These are phyloP conservation scores for Thraustochytrium sp. DNA, from an alignment of 352 stramenopile genomes.

Conservation along the genomic window DNA sequence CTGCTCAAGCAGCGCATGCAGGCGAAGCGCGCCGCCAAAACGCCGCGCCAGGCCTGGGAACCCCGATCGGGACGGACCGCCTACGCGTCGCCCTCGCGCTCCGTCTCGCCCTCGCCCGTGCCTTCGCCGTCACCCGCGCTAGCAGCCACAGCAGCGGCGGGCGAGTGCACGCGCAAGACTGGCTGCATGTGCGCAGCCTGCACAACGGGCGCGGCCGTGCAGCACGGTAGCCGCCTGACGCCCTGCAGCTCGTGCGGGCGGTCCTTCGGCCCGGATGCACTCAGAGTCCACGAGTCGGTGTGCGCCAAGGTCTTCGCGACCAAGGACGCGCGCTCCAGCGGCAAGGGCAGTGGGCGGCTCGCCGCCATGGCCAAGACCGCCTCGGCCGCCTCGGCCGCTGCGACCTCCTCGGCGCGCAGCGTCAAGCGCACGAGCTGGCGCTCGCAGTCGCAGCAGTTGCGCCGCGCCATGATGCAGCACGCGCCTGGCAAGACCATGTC, in stretches of 20 bases:
- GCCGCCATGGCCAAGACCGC: not conserved
- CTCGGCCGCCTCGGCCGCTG: too few relatives aligned
- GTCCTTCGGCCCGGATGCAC: not conserved
- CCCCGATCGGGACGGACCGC: not conserved
- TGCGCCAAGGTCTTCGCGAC: not conserved
- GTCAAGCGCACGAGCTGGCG: conserved; percentile 19
- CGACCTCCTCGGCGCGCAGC: too few relatives aligned
- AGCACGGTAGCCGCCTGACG: not conserved
- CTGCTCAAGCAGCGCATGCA: conserved; percentile 3
- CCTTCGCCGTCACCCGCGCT: not conserved
- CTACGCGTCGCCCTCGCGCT: not conserved
- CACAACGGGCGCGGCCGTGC: not conserved
- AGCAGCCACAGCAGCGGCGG: not conserved
- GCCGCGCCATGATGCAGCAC: not conserved
- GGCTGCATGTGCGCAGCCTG: not conserved
- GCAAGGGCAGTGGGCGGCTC: not conserved
- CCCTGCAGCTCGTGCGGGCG: not conserved
- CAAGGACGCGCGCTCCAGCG: not conserved
- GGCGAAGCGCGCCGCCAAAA: not conserved
- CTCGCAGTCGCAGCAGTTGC: not conserved
- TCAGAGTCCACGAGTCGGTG: not conserved
- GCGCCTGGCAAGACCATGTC: not conserved
- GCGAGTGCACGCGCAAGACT: not conserved
- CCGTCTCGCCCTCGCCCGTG: not conserved
- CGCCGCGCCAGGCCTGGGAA: not conserved